A percentile compares a stretch with the other conserved stretches of the same genome.
Evolutionary conservation across 2,329 filamentous ascomycete species (phyloP).

Genomic region (Aureobasidium namibiae): DNA sequence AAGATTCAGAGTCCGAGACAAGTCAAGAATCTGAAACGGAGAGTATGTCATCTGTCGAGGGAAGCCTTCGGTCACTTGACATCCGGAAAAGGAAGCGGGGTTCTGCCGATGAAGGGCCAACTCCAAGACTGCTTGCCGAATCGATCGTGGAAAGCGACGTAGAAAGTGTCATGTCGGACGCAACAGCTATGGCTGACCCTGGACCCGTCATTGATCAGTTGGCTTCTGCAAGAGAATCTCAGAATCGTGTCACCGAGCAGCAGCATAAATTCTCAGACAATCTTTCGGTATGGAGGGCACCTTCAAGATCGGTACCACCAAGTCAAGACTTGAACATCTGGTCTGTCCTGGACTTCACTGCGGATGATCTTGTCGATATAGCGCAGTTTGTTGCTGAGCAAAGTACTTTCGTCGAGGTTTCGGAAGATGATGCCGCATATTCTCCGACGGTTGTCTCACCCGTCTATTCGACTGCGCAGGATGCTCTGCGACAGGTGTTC

Average conservation of each 20-base stretch:
- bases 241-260: not conserved
- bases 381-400: constrained; percentile 29
- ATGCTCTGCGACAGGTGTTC: constrained; percentile 14
- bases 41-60: not conserved
- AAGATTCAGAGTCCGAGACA: not conserved
- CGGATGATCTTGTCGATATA: constrained; percentile 24
- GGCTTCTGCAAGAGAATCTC: not conserved
- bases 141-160: constrained; percentile 6
- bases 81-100: constrained; percentile 2
- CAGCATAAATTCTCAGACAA: not conserved
- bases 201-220: not conserved
- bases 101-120: not conserved
- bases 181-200: not conserved
- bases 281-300: not conserved
- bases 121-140: not conserved
- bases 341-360: constrained; percentile 18
- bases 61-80: not conserved
- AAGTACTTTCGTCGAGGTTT: constrained; percentile 14
- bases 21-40: constrained; percentile 1
- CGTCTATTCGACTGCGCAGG: constrained; percentile 1
- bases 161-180: constrained; percentile 1
- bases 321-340: constrained; percentile 11
- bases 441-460: not conserved
- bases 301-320: not conserved
- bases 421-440: not conserved